These are phyloP conservation scores for Chlamydomonas incerta DNA, from an alignment of 139 green algal genomes.

Conservation along the genomic window DNA sequence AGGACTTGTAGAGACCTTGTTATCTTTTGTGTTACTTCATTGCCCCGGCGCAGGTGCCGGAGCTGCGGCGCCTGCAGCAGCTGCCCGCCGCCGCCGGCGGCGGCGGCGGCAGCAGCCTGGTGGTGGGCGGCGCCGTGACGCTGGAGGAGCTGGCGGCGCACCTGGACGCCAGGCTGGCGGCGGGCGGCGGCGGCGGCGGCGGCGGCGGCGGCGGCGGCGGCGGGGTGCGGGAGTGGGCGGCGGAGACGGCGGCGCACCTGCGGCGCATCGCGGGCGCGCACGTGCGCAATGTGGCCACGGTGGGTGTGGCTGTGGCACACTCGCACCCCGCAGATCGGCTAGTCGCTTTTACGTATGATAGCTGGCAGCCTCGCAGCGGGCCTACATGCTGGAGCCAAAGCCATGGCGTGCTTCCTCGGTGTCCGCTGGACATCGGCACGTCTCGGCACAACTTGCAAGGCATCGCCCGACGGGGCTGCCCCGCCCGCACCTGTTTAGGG, in stretches of 20 bases:
- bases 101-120: conserved; percentile 49
- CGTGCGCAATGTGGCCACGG: conserved; percentile 73
- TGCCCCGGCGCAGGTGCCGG: neutral
- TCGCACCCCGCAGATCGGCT: too few species aligned
- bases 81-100: neutral
- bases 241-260: conserved; percentile 57
- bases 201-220: neutral
- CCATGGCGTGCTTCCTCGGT: too few species aligned
- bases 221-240: conserved; percentile 36
- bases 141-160: conserved; percentile 46
- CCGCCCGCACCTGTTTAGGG: too few species aligned
- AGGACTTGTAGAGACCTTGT: too few species aligned
- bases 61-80: neutral
- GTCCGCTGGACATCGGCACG: too few species aligned
- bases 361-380: too few species aligned
- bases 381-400: too few species aligned
- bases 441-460: too few species aligned
- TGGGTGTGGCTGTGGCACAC: too few species aligned
- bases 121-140: conserved; percentile 52
- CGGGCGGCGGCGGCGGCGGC: neutral
- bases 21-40: too few species aligned
- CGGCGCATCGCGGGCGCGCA: conserved; percentile 69
- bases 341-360: too few species aligned
- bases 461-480: too few species aligned
- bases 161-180: conserved; percentile 22